phyloP scores from a whole-genome alignment of 2,329 filamentous ascomycete genomes.

The Pestalotiopsis sp. region DNA sequence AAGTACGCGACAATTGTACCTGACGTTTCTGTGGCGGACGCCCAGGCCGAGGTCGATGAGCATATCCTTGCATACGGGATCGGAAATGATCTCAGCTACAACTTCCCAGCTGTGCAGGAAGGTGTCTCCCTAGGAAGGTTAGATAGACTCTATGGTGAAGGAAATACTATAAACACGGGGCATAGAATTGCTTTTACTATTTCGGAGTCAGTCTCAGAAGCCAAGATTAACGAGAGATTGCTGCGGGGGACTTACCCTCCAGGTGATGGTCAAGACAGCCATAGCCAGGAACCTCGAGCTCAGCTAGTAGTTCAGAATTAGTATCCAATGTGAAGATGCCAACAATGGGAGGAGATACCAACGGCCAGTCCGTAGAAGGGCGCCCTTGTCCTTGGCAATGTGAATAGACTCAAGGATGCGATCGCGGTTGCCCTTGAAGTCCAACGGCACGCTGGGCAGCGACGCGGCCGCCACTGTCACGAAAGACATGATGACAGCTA shows the following conservation, averaged over 20 bases:
- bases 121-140: conserved; percentile 40
- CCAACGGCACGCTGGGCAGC: not conserved
- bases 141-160: not conserved
- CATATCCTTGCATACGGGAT: conserved; percentile 66
- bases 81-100: conserved; percentile 61
- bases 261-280: conserved; percentile 70
- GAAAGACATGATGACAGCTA: not conserved
- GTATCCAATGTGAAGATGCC: not conserved
- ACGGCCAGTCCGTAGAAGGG: conserved; percentile 64
- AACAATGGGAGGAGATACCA: conserved; percentile 37
- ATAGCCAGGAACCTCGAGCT: conserved; percentile 49
- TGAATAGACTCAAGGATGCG: conserved; percentile 65
- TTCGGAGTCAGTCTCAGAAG: not conserved
- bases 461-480: not conserved
- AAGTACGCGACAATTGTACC: conserved; percentile 70
- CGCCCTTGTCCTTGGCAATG: conserved; percentile 56
- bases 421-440: conserved; percentile 56
- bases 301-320: not conserved
- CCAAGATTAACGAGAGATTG: not conserved
- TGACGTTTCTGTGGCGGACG: conserved; percentile 62
- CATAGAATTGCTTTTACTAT: not conserved
- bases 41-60: conserved; percentile 67
- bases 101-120: conserved; percentile 66
- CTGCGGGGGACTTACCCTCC: conserved; percentile 37
- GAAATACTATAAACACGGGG: not conserved